A percentile compares a stretch with the other conserved stretches of the same genome.
Conservation (phyloP, 805 yeast genomes). For the Cyberlindnera maritima region DNA sequence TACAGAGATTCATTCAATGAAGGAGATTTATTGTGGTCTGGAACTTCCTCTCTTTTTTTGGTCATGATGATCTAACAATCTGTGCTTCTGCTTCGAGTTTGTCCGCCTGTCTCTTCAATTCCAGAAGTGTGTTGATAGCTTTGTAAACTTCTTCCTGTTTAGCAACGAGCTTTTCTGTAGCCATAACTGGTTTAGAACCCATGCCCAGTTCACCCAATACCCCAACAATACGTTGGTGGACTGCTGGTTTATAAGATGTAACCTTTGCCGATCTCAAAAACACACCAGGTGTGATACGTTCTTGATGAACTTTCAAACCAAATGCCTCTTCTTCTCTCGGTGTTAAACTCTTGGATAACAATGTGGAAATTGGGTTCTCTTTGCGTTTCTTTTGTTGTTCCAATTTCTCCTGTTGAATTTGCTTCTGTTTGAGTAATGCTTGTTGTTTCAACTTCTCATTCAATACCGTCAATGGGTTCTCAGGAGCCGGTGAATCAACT, state of each 20-base stretch:
- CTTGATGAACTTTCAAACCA: conserved; percentile 79
- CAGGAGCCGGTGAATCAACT: conserved; percentile 37
- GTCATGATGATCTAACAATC: conserved; percentile 30
- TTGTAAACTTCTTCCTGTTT: conserved; percentile 74
- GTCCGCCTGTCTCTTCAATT: conserved; percentile 82
- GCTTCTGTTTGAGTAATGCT: conserved; percentile 26
- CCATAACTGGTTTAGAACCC: conserved; percentile 82
- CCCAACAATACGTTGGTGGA: conserved; percentile 58
- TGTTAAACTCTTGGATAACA: conserved; percentile 45
- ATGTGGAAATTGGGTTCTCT: conserved; percentile 35
- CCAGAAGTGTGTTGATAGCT: conserved; percentile 68
- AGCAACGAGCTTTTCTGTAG: conserved; percentile 73
- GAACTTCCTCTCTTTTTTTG: not conserved
- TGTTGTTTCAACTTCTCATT: conserved; percentile 34
- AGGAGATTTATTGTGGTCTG: not conserved
- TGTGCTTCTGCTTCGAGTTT: conserved; percentile 78
- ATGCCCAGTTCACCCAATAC: conserved; percentile 76
- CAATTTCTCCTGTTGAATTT: conserved; percentile 23
- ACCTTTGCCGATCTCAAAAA: conserved; percentile 75
- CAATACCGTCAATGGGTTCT: conserved; percentile 42
- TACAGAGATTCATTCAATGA: not conserved
- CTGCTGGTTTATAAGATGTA: conserved; percentile 73
- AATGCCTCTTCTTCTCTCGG: conserved; percentile 79
- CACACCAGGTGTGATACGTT: conserved; percentile 68
- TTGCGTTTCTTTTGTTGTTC: conserved; percentile 23